Evolutionary conservation across 768 basidiomycete species (phyloP).

Genomic region (Xanthoconium stramineum): DNA sequence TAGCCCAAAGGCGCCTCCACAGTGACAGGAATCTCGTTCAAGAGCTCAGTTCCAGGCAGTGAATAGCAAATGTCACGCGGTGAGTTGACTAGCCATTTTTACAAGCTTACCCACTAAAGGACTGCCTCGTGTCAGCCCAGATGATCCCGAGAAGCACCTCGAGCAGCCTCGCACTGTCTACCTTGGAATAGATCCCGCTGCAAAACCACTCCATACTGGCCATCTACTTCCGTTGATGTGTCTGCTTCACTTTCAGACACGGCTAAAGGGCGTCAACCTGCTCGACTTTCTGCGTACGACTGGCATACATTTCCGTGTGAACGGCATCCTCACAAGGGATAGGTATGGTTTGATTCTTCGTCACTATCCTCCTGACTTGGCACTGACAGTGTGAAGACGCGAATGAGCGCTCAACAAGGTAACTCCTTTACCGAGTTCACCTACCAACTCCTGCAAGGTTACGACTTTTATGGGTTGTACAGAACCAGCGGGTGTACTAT

Average conservation of each 20-base stretch:
- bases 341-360: constrained; percentile 49
- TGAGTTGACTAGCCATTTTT: constrained; percentile 13
- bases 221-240: constrained; percentile 88
- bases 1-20: constrained; percentile 16
- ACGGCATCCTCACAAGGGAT: constrained; percentile 87
- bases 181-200: constrained; percentile 91
- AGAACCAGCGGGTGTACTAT: constrained; percentile 65
- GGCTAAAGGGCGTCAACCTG: constrained; percentile 71
- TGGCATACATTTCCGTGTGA: constrained; percentile 78
- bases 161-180: constrained; percentile 57
- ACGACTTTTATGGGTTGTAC: constrained; percentile 85
- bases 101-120: constrained; percentile 1
- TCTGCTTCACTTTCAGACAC: constrained; percentile 84
- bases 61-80: constrained; percentile 38
- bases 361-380: constrained; percentile 6
- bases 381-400: constrained; percentile 67
- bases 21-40: constrained; percentile 26
- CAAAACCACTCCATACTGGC: constrained; percentile 85
- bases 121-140: constrained; percentile 32
- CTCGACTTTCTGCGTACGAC: constrained; percentile 82
- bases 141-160: constrained; percentile 40
- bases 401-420: constrained; percentile 75
- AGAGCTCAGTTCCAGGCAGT: constrained; percentile 31
- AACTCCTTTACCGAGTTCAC: constrained; percentile 99
- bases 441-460: constrained; percentile 95